Evolutionary conservation across 371 early-diverging fungal genomes (phyloP).

Genomic region (Fennellomyces sp.): DNA sequence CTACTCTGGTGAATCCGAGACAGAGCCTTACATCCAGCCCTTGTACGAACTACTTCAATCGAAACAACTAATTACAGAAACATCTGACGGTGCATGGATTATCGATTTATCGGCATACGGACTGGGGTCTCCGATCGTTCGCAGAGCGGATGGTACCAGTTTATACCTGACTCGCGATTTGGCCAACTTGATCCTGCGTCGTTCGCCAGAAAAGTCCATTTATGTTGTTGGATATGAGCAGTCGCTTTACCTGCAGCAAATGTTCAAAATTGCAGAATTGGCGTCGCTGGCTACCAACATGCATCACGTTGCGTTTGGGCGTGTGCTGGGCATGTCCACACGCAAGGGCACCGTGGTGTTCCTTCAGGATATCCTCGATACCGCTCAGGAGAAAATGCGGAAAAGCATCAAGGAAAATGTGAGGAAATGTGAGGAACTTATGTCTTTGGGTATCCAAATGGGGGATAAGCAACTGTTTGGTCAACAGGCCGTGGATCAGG

Average conservation of each 20-base stretch:
- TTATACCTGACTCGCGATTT: constrained; percentile 97
- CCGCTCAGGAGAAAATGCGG: constrained; percentile 83
- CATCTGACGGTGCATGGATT: constrained; percentile 69
- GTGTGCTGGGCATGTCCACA: constrained; percentile 96
- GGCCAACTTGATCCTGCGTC: constrained; percentile 87
- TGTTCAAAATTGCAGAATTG: constrained; percentile 86
- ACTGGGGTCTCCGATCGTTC: constrained; percentile 77
- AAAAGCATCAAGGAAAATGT: constrained; percentile 80
- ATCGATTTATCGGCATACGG: constrained; percentile 77
- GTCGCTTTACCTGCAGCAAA: constrained; percentile 87
- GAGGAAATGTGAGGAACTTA: constrained; percentile 66
- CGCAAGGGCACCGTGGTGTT: constrained; percentile 96
- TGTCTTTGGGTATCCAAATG: constrained; percentile 26
- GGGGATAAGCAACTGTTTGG: constrained; percentile 13
- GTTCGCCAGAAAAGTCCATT: constrained; percentile 72
- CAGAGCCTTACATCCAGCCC: constrained; percentile 67
- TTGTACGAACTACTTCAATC: constrained; percentile 65
- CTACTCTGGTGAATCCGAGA: constrained; percentile 97
- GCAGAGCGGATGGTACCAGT: constrained; percentile 91
- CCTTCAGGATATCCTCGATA: constrained; percentile 94
- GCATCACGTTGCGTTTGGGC: constrained; percentile 91
- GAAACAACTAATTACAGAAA: constrained; percentile 7
- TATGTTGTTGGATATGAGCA: constrained; percentile 97
- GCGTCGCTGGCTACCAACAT: constrained; percentile 22
- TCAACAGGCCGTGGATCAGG: constrained; percentile 45